Conservation (phyloP, 2,329 filamentous ascomycete species). For the Tolypocladium ophioglossoides region DNA sequence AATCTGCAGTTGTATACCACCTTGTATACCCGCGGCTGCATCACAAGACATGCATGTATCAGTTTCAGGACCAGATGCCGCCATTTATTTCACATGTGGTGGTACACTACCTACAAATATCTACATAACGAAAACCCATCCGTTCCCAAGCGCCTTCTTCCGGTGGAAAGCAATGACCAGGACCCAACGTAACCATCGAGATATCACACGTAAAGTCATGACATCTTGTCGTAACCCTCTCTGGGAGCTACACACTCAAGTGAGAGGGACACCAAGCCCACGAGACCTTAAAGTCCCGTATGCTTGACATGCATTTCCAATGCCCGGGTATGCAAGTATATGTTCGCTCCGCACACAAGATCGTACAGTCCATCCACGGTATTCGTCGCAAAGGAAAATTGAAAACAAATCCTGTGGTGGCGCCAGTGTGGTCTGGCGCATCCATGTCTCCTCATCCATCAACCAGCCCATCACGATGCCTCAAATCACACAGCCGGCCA, state of each 20-base stretch:
- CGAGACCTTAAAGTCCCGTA: neutral
- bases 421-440: neutral
- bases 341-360: conserved; percentile 9
- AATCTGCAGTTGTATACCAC: neutral
- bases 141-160: conserved; percentile 5
- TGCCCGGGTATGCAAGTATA: conserved; percentile 10
- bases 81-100: conserved; percentile 5
- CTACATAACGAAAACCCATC: conserved; percentile 4
- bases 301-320: conserved; percentile 5
- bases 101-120: conserved; percentile 9
- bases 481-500: conserved; percentile 41
- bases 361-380: conserved; percentile 7
- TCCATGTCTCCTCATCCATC: neutral
- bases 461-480: neutral
- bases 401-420: neutral
- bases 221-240: neutral
- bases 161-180: neutral
- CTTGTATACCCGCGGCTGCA: neutral
- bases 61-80: neutral
- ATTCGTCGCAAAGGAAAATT: conserved; percentile 4
- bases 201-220: conserved; percentile 1
- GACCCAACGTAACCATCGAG: neutral
- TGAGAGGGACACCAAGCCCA: neutral
- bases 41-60: neutral
- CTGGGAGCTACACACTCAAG: neutral